A percentile compares a stretch with the other conserved stretches of the same genome.
Conservation (phyloP, 495 filamentous ascomycete species). For the Pseudoneurospora amorphoporcata region DNA sequence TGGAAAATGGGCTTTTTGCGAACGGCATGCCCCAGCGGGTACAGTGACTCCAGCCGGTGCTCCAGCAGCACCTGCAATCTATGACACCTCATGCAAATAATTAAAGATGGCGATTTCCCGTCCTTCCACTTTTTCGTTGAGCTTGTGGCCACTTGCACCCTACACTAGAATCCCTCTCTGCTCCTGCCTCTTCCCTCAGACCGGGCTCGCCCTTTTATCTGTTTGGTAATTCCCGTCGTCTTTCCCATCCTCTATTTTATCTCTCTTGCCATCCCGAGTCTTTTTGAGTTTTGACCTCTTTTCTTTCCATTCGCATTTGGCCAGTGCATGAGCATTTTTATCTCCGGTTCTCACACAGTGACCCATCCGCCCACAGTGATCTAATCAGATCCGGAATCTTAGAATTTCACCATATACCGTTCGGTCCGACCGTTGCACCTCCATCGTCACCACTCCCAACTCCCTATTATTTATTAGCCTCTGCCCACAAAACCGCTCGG, state of each 20-base stretch:
- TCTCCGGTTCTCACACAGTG: background rate
- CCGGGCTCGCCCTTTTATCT: background rate
- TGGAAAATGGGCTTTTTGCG: background rate
- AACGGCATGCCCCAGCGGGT: background rate
- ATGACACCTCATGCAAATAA: constrained; percentile 12
- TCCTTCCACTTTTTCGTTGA: background rate
- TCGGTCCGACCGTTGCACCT: background rate
- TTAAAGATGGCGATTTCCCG: constrained; percentile 17
- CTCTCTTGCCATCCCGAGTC: background rate
- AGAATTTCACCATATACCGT: background rate
- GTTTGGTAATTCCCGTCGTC: background rate
- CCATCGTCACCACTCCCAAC: background rate
- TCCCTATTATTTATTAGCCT: background rate
- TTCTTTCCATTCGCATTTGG: background rate
- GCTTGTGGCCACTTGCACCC: background rate
- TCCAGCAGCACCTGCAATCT: constrained; percentile 1
- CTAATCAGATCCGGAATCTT: background rate
- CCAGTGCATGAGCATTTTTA: background rate
- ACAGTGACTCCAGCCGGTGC: background rate
- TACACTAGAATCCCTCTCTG: background rate
- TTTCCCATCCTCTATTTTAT: background rate
- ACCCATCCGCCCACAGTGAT: background rate
- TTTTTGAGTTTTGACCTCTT: background rate
- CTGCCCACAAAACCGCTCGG: background rate
- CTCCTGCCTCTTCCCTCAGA: background rate